These are phyloP conservation scores for Zopfia rhizophila DNA, from an alignment of 2,329 filamentous ascomycete species.

Conservation along the genomic window DNA sequence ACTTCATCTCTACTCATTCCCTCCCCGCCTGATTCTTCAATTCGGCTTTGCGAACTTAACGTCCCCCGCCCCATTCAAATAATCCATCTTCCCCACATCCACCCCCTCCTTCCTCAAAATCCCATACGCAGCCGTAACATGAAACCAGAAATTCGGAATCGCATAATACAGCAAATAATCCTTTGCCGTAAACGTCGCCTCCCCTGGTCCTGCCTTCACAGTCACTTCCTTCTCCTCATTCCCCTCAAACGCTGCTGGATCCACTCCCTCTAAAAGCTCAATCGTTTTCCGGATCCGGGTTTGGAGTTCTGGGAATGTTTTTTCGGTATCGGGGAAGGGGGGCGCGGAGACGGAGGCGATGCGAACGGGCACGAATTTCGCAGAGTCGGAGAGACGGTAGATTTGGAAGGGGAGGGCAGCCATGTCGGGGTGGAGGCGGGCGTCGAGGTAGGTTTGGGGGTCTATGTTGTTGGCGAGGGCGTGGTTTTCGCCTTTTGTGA, in stretches of 20 bases:
- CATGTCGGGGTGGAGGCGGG: constrained; percentile 63
- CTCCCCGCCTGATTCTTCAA: constrained; percentile 1
- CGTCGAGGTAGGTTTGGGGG: constrained; percentile 50
- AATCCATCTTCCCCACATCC: constrained; percentile 70
- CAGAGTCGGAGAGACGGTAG: constrained; percentile 54
- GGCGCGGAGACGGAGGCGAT: constrained; percentile 48
- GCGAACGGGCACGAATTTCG: constrained; percentile 54
- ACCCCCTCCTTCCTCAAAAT: constrained; percentile 71
- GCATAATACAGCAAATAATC: constrained; percentile 62
- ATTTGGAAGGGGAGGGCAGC: constrained; percentile 61
- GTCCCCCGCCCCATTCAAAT: constrained; percentile 47
- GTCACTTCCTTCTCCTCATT: constrained; percentile 54
- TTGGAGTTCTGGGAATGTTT: constrained; percentile 61
- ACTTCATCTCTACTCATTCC: constrained; percentile 1
- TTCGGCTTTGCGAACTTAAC: background rate
- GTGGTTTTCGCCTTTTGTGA: constrained; percentile 57
- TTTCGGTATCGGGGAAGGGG: constrained; percentile 55
- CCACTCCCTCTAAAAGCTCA: constrained; percentile 57
- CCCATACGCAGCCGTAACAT: constrained; percentile 67
- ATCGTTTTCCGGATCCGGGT: constrained; percentile 60
- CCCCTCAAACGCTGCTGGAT: constrained; percentile 55
- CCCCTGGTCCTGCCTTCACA: constrained; percentile 41
- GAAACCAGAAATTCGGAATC: constrained; percentile 73
- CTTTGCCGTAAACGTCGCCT: constrained; percentile 54
- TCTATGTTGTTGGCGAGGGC: constrained; percentile 51